Evolutionary conservation across 2,329 filamentous ascomycete species (phyloP), one percentile per base, ranked within the genome.

Genomic region (Colletotrichum neosansevieriae): DNA sequence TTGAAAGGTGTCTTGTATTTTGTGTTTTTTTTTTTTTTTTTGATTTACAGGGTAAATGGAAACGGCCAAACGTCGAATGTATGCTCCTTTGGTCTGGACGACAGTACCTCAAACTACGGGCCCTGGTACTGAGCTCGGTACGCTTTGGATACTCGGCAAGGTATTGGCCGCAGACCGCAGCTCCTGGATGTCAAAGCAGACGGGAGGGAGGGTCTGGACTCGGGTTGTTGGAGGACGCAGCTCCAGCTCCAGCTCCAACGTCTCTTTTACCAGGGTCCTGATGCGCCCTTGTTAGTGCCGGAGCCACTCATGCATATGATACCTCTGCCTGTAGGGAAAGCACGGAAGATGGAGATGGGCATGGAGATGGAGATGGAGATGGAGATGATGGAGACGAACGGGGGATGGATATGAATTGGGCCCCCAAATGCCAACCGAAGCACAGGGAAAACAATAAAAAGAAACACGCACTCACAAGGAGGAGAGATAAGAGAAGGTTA

Each of bases 231-330:
- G 47, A 60, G 53, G 64, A 51, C 60, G 40, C 38, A 67, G 64
- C 34, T 54, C 32, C 36, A 36, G 11, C 36, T 38, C 36, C 10
- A 38, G 36, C 24, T 24, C 5, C 10, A 38, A 12, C 36, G 11
- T 38, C 13, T 38, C 11, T 38, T 29, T 38, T 38, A 49, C 54
- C 42, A 68, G 66, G 66, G 66, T 68, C 66, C 56, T 66, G 49
- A 38, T 66, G 42, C 49, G 66, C 66, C 65, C 61, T 68, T 44
- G 54, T 68, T 68, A 66, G 61, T 12, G 36, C 36, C 65, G 61
- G 54, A 58, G 60, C 61, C 57, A 59, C 47, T 59, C 65, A 65
- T 68, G 65, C 61, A 49, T 65, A 59, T 42, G 53, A 65, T 54
- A 42, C 58, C 29, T 29, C 29, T 54, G 65, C 34, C 54, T 34